These are phyloP conservation scores for Debaryomycetaceae sp. DNA, from an alignment of 1,139 yeast species.

Conservation along the genomic window DNA sequence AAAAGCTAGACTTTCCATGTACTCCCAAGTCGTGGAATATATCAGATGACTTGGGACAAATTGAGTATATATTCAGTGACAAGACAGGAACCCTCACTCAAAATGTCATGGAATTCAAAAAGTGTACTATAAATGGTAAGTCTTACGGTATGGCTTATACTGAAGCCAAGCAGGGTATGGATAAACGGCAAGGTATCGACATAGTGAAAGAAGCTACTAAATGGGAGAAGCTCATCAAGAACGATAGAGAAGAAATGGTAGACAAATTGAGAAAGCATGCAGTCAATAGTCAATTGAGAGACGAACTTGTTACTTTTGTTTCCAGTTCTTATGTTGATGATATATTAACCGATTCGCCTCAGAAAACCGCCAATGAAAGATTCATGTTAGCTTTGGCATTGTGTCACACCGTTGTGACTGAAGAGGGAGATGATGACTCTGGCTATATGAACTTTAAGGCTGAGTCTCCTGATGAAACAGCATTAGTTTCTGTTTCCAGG, in stretches of 20 bases:
- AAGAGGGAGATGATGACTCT: conserved; percentile 37
- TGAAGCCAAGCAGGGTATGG: conserved; percentile 90
- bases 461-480: conserved; percentile 98
- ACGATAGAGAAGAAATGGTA: conserved; percentile 68
- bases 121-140: conserved; percentile 83
- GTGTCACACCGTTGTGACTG: conserved; percentile 91
- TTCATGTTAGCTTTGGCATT: conserved; percentile 87
- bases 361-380: conserved; percentile 62
- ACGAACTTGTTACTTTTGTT: conserved; percentile 72
- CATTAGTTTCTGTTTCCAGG: conserved; percentile 88
- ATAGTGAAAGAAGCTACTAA: conserved; percentile 62
- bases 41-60: conserved; percentile 95
- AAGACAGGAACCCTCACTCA: conserved; percentile 97
- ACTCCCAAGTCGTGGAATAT: conserved; percentile 96
- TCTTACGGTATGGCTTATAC: conserved; percentile 94
- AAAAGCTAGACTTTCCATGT: conserved; percentile 85
- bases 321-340: conserved; percentile 56
- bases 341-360: conserved; percentile 44
- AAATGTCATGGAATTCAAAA: conserved; percentile 94
- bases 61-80: conserved; percentile 92
- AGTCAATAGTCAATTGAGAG: conserved; percentile 56
- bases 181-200: conserved; percentile 83
- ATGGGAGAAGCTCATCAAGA: conserved; percentile 59
- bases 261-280: conserved; percentile 43
- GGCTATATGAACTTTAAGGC: conserved; percentile 65